phyloP scores from a whole-genome alignment of 2,329 filamentous ascomycete genomes.

The Pochonia chlamydosporia region DNA sequence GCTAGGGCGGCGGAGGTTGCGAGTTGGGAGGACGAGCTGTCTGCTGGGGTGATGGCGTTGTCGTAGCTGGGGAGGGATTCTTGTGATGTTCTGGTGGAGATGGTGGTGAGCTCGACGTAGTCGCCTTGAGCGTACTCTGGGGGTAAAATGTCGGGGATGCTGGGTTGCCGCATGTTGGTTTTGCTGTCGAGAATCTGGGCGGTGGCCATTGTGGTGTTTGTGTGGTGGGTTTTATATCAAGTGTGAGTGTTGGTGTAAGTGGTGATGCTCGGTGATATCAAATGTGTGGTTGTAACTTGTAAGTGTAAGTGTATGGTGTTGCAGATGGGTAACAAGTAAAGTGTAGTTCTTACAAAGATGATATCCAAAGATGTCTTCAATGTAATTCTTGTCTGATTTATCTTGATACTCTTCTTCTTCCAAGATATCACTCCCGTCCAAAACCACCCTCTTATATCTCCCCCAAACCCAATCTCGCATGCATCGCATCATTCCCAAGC shows the following conservation, averaged over 20 bases:
- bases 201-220: conserved; percentile 11
- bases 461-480: background rate
- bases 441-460: background rate
- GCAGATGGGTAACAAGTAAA: too few relatives aligned
- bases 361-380: too few relatives aligned
- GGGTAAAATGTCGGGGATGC: conserved; percentile 18
- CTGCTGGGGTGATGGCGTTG: conserved; percentile 2
- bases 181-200: conserved; percentile 9
- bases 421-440: too few relatives aligned
- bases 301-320: too few relatives aligned
- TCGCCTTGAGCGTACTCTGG: conserved; percentile 20
- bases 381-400: too few relatives aligned
- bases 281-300: too few relatives aligned
- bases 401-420: too few relatives aligned
- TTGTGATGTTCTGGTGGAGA: conserved; percentile 18
- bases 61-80: conserved; percentile 23
- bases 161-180: background rate
- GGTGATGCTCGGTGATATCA: too few relatives aligned
- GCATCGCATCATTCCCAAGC: background rate
- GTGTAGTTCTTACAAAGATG: too few relatives aligned
- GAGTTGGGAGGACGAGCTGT: background rate
- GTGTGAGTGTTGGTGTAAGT: background rate
- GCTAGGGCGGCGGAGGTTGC: conserved; percentile 11
- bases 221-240: background rate
- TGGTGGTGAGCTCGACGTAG: conserved; percentile 17